phyloP scores from a whole-genome alignment of 2,329 filamentous ascomycete species.

The Alternaria arbusti region DNA sequence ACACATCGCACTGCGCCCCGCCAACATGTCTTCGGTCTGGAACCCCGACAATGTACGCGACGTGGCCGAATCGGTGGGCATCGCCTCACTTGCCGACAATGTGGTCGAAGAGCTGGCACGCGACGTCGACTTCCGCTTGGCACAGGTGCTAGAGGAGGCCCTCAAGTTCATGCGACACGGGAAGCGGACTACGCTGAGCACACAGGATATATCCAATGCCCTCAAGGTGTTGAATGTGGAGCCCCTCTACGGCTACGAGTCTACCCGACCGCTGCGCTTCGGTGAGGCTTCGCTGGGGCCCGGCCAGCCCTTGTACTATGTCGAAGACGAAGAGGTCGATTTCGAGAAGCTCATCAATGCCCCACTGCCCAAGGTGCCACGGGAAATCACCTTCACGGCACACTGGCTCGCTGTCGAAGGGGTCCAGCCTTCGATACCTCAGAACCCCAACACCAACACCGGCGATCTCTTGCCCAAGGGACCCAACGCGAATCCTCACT shows the following conservation, averaged over 20 bases:
- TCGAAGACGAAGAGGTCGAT: constrained; percentile 97
- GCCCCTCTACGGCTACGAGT: constrained; percentile 95
- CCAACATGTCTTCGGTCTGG: constrained; percentile 70
- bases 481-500: constrained; percentile 81
- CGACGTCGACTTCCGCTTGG: constrained; percentile 93
- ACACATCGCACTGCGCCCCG: constrained; percentile 15
- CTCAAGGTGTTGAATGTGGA: constrained; percentile 88
- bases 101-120: constrained; percentile 86
- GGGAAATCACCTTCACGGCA: constrained; percentile 90
- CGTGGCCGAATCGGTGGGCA: constrained; percentile 94
- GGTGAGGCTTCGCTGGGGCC: constrained; percentile 93
- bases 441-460: constrained; percentile 90
- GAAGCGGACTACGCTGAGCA: constrained; percentile 83
- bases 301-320: constrained; percentile 93
- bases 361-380: constrained; percentile 89
- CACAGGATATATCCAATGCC: constrained; percentile 87
- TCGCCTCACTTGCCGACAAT: constrained; percentile 80
- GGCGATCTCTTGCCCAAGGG: constrained; percentile 91
- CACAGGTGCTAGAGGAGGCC: constrained; percentile 91
- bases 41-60: constrained; percentile 95
- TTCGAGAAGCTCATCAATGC: constrained; percentile 99
- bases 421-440: constrained; percentile 93
- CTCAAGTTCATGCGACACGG: constrained; percentile 95
- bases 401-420: constrained; percentile 99
- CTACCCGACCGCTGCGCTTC: constrained; percentile 84